phyloP scores from a whole-genome alignment of 257 asterid genomes.

The Plantago major region DNA sequence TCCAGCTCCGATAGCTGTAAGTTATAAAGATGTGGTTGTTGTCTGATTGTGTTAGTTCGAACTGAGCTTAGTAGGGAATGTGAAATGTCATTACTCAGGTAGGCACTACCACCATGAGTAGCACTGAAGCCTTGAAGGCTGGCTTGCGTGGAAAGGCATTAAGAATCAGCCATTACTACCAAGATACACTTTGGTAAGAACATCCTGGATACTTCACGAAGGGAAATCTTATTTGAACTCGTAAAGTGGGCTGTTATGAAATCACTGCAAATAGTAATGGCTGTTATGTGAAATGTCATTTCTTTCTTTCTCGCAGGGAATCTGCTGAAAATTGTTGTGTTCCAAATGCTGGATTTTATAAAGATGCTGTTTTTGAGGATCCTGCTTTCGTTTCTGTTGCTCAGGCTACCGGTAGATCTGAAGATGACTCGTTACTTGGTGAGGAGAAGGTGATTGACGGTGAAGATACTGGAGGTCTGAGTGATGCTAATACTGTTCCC shows the following conservation, averaged over 20 bases:
- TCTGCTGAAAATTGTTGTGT: slow-evolving; percentile 64
- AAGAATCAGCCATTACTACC: slow-evolving; percentile 65
- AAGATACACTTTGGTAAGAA: slow-evolving; percentile 82
- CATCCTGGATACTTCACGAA: background rate
- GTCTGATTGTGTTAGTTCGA: slow-evolving; percentile 6
- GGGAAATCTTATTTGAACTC: slow-evolving; percentile 6
- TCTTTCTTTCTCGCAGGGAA: slow-evolving; percentile 47
- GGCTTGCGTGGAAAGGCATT: slow-evolving; percentile 93
- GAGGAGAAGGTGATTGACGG: slow-evolving; percentile 29
- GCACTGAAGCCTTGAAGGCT: slow-evolving; percentile 76
- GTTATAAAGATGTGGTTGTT: slow-evolving; percentile 25
- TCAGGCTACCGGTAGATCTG: slow-evolving; percentile 47
- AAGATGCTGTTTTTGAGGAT: slow-evolving; percentile 82
- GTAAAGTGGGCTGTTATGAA: slow-evolving; percentile 1
- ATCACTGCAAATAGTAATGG: too few relatives aligned
- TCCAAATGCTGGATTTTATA: slow-evolving; percentile 87
- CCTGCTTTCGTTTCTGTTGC: slow-evolving; percentile 50
- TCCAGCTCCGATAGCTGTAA: slow-evolving; percentile 92
- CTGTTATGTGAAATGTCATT: too few relatives aligned
- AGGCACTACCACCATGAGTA: slow-evolving; percentile 78
- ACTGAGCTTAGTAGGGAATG: slow-evolving; percentile 8
- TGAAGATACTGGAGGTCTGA: slow-evolving; percentile 31
- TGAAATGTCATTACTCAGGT: slow-evolving; percentile 45
- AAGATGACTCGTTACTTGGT: slow-evolving; percentile 46
- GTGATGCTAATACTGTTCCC: slow-evolving; percentile 31